These are phyloP conservation scores for Acacia pycnantha DNA, from an alignment of 331 rosid species.

Conservation along the genomic window DNA sequence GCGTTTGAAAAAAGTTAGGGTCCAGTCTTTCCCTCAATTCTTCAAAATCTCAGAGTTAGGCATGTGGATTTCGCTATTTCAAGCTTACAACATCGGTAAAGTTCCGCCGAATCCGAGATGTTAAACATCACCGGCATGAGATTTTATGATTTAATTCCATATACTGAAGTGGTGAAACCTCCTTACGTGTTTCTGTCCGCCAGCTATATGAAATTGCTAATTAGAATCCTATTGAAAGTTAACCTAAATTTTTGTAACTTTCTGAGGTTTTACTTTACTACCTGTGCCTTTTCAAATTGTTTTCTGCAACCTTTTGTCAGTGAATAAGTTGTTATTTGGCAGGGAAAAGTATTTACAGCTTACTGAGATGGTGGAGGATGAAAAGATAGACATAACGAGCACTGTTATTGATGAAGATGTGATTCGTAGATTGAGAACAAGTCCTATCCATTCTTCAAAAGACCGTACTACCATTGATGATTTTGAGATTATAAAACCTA, in stretches of 20 bases:
- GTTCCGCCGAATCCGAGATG: too few species aligned
- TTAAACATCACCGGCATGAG: too few species aligned
- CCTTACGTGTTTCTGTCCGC: slow-evolving; percentile 2
- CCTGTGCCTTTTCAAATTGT: slow-evolving; percentile 19
- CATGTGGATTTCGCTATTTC: too few species aligned
- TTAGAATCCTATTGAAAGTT: not conserved
- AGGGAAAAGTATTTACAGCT: slow-evolving; percentile 99
- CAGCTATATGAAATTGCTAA: not conserved
- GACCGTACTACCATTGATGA: slow-evolving; percentile 96
- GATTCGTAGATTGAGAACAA: slow-evolving; percentile 92
- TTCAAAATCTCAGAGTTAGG: too few species aligned
- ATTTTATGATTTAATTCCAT: not conserved
- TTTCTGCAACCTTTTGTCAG: slow-evolving; percentile 22
- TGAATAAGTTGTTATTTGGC: slow-evolving; percentile 35
- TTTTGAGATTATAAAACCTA: slow-evolving; percentile 95
- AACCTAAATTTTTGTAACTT: not conserved
- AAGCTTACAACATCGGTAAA: too few species aligned
- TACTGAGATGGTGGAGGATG: slow-evolving; percentile 91
- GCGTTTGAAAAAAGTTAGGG: too few species aligned
- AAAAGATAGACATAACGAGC: slow-evolving; percentile 73
- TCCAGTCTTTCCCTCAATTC: too few species aligned
- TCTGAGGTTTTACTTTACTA: not conserved
- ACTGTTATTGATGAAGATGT: slow-evolving; percentile 88
- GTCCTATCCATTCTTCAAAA: slow-evolving; percentile 84
- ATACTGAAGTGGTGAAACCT: not conserved